Evolutionary conservation across 2,329 filamentous ascomycete genomes (phyloP).

Genomic region (Blastomyces parvus): DNA sequence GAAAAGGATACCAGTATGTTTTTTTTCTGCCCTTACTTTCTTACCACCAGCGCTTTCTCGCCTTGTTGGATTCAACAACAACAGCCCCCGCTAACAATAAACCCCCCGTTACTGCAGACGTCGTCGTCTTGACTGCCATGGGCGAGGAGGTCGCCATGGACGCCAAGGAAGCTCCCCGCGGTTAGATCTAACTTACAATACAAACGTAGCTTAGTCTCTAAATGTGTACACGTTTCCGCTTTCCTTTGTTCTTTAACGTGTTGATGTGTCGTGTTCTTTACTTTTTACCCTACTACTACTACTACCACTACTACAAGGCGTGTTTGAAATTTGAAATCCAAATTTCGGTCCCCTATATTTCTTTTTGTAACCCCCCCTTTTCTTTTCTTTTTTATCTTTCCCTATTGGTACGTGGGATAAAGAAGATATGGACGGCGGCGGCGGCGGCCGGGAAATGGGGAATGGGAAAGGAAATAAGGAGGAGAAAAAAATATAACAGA

Average conservation of each 20-base stretch:
- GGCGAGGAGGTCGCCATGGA: conserved; percentile 87
- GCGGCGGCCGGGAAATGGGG: neutral
- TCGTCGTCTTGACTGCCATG: conserved; percentile 92
- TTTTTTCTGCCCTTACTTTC: neutral
- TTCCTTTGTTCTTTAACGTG: neutral
- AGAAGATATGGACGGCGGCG: neutral
- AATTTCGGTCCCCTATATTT: neutral
- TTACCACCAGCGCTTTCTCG: neutral
- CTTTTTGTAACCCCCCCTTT: neutral
- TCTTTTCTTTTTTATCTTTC: neutral
- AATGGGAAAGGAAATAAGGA: neutral
- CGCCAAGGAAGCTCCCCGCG: conserved; percentile 73
- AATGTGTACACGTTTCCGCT: neutral
- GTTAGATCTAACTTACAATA: neutral
- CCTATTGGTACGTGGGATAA: neutral
- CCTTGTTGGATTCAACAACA: neutral
- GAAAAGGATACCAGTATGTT: conserved; percentile 88
- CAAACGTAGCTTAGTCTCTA: neutral
- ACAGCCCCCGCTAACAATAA: too few relatives aligned
- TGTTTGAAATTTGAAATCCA: neutral
- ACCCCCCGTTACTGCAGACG: conserved; percentile 46
- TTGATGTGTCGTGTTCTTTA: neutral
- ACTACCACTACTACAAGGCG: neutral
- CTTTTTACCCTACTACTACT: too few relatives aligned
- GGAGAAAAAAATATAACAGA: neutral